Evolutionary conservation across 495 filamentous ascomycete species (phyloP).

Genomic region (Podospora appendiculata): DNA sequence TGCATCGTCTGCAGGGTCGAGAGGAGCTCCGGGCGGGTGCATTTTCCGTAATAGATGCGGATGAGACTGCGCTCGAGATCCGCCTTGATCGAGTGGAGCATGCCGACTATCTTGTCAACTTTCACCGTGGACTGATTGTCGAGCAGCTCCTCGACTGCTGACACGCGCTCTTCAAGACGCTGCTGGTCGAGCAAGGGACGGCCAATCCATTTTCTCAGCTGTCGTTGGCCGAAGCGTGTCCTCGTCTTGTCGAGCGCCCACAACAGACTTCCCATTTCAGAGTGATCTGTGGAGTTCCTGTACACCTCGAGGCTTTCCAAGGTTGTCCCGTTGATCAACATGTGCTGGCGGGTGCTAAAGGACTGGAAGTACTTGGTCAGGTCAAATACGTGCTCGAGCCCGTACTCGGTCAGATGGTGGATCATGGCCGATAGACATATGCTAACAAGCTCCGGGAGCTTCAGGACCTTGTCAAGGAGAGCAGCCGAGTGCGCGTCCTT

Average conservation of each 20-base stretch:
- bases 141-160: slow-evolving; percentile 85
- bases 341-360: slow-evolving; percentile 89
- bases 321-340: slow-evolving; percentile 95
- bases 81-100: slow-evolving; percentile 63
- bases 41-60: slow-evolving; percentile 94
- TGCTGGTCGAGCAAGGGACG: slow-evolving; percentile 75
- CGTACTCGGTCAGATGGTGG: slow-evolving; percentile 85
- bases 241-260: slow-evolving; percentile 93
- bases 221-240: slow-evolving; percentile 80
- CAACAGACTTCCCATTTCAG: slow-evolving; percentile 81
- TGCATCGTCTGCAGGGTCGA: slow-evolving; percentile 79
- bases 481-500: slow-evolving; percentile 41
- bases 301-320: slow-evolving; percentile 93
- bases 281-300: slow-evolving; percentile 85
- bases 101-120: slow-evolving; percentile 62
- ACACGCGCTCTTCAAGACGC: slow-evolving; percentile 72
- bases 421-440: slow-evolving; percentile 97
- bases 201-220: slow-evolving; percentile 93
- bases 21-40: slow-evolving; percentile 83
- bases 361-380: slow-evolving; percentile 96
- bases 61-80: slow-evolving; percentile 91
- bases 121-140: slow-evolving; percentile 52
- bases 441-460: slow-evolving; percentile 76
- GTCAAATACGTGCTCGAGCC: slow-evolving; percentile 92
- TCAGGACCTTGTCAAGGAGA: slow-evolving; percentile 79